A percentile compares a stretch with the other conserved stretches of the same genome.
Conservation (phyloP, 306 rosid genomes). For the Quercus gilva region DNA sequence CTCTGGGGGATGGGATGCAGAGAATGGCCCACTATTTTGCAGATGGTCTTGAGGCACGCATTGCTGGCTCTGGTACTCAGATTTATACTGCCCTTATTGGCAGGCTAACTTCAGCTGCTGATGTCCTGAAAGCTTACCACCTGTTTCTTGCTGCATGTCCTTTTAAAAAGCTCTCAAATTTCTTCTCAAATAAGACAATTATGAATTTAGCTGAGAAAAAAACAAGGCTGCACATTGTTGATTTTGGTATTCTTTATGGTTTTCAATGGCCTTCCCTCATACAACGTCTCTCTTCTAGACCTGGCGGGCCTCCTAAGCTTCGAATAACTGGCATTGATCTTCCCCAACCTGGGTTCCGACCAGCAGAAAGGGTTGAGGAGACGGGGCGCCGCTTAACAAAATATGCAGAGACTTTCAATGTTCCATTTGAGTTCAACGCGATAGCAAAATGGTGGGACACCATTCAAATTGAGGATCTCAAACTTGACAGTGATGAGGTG, state of each 20-base stretch:
- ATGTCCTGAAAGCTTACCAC: conserved; percentile 41
- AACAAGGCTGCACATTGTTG: conserved; percentile 37
- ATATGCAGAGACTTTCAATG: conserved; percentile 31
- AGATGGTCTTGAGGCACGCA: conserved; percentile 42
- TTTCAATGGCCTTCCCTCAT: conserved; percentile 41
- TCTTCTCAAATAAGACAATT: conserved; percentile 35
- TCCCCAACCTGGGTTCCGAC: conserved; percentile 42
- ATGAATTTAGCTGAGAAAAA: conserved; percentile 34
- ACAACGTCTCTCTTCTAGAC: conserved; percentile 24
- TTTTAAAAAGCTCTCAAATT: conserved; percentile 29
- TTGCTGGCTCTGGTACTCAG: conserved; percentile 36
- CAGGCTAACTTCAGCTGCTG: conserved; percentile 39
- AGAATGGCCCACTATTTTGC: conserved; percentile 39
- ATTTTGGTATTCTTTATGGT: conserved; percentile 34
- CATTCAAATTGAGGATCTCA: conserved; percentile 37
- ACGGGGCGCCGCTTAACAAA: conserved; percentile 29
- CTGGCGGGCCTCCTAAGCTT: conserved; percentile 40
- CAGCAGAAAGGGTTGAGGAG: conserved; percentile 37
- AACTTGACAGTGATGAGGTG: conserved; percentile 32
- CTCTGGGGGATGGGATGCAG: conserved; percentile 36
- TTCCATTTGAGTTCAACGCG: conserved; percentile 38
- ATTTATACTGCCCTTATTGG: conserved; percentile 30
- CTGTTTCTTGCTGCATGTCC: conserved; percentile 37
- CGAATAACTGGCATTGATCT: conserved; percentile 41
- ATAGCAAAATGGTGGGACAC: conserved; percentile 45